Evolutionary conservation across 305 asterid genomes (phyloP), one percentile per base, ranked within the genome.

Genomic region (Plantago coronopus): DNA sequence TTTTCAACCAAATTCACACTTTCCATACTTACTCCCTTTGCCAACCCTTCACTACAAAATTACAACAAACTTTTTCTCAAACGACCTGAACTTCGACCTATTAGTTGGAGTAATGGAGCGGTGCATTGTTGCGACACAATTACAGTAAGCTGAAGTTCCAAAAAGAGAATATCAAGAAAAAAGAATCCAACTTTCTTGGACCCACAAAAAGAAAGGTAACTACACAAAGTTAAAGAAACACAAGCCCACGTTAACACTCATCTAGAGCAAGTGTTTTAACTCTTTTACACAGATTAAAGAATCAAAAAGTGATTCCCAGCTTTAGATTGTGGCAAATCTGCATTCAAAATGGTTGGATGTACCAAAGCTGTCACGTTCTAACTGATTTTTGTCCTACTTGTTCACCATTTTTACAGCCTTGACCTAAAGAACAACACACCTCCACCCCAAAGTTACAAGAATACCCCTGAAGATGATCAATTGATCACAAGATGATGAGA

Each of bases 101-200:
- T n/a, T n/a, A n/a, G n/a, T n/a, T n/a, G n/a, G n/a, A n/a, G n/a
- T n/a, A n/a, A n/a, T n/a, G n/a, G n/a, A n/a, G n/a, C n/a, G n/a
- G n/a, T n/a, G n/a, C n/a, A n/a, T n/a, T n/a, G n/a, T n/a, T n/a
- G n/a, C n/a, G n/a, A 37, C 21, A 54, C 17, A 5, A 54, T 34
- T 56, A 31, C 43, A 55, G 0, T 7, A 27, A 38, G 9, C 5
- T 18, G 13, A 17, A 56, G 14, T 6, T 31, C 2, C 18, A 16
- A 45, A 15, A 45, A 12, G 7, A 45, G n/a, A 45, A 45, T 1
- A 21, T 18, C 4, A 21, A 19, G 21, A 37, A 63, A 45, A 62
- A 67, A 48, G 17, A 29, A 48, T 46, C 67, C 70, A 66, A 66
- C 72, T 63, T 78, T 67, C 62, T 62, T 62, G 76, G 79, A 69